A percentile compares a stretch with the other conserved stretches of the same genome.
Conservation (phyloP, 1,139 yeast genomes). For the Candida neerlandica region DNA sequence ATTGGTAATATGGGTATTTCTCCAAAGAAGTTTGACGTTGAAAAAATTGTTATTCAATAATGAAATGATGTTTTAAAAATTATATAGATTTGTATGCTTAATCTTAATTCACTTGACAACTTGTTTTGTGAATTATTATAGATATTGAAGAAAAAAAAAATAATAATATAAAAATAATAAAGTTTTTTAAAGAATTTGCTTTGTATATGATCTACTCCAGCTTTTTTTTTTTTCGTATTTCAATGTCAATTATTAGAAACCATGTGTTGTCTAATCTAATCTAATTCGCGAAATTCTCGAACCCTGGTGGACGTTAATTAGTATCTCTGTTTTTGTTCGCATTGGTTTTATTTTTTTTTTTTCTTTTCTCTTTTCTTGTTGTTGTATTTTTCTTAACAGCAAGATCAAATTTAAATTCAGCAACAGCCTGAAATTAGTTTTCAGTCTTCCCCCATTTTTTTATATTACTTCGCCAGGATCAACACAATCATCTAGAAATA, state of each 20-base stretch:
- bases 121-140: background rate
- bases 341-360: background rate
- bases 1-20: constrained; percentile 54
- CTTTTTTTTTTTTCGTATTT: too few species aligned
- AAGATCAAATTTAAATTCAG: background rate
- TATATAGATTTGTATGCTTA: background rate
- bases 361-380: background rate
- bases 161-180: background rate
- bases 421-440: background rate
- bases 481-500: background rate
- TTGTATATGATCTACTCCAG: too few species aligned
- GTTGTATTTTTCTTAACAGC: background rate
- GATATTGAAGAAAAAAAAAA: background rate
- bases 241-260: too few species aligned
- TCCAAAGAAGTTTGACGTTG: constrained; percentile 17
- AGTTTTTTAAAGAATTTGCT: too few species aligned
- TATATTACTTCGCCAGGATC: background rate
- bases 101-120: background rate
- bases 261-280: too few species aligned
- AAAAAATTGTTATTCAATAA: constrained; percentile 14
- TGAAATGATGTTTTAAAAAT: background rate
- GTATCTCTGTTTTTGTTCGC: background rate
- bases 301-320: too few species aligned
- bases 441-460: background rate
- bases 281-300: too few species aligned